Evolutionary conservation across 2,329 filamentous ascomycete genomes (phyloP), one percentile per base, ranked within the genome.

Genomic region (Diaporthe vexans): DNA sequence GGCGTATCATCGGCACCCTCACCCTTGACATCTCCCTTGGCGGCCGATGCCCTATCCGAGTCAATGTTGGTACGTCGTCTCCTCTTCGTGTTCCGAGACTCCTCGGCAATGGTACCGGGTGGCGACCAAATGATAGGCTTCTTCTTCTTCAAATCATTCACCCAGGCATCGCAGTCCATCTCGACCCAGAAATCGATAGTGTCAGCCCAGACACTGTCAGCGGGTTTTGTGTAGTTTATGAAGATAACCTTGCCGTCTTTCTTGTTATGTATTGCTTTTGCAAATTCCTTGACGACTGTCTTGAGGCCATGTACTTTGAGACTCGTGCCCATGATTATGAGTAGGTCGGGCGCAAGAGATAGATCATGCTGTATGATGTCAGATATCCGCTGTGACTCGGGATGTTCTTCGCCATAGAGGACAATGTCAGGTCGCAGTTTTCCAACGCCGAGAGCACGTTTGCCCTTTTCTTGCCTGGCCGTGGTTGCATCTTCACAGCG

Each of bases 81-180:
- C 37, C 75, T 48, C 77, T 82, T 78, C 76, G 78, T 58, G 78
- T 78, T 77, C 86, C 87, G 61, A 15, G 83, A 82, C 73, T 84
- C 85, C 63, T 87, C 85, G 33, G 83, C 81, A 8, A 83, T 79
- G 2, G 85, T 81, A 0, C 84, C 85, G 0, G 86, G 85, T 0
- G 87, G 87, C 73, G 89, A 82, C 91, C 91, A 93, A 5, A 93
- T 83, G 63, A 88, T 86, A 1, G 90, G 88, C 73, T 91, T 87
- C 71, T 89, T 88, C 68, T 83, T 82, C 75, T 88, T 90, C 71
- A 94, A 80, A 78, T 94, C 91, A 13, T 86, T 82, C 0, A 94
- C 92, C 92, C 92, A 94, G 5, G 90, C 90, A 77, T 94, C 93
- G 75, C 92, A 94, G 78, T 94, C 92, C 92, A 92, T 94, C 76